Evolutionary conservation across 139 green algal genomes (phyloP).

Genomic region (Astrephomene gubernaculifera): DNA sequence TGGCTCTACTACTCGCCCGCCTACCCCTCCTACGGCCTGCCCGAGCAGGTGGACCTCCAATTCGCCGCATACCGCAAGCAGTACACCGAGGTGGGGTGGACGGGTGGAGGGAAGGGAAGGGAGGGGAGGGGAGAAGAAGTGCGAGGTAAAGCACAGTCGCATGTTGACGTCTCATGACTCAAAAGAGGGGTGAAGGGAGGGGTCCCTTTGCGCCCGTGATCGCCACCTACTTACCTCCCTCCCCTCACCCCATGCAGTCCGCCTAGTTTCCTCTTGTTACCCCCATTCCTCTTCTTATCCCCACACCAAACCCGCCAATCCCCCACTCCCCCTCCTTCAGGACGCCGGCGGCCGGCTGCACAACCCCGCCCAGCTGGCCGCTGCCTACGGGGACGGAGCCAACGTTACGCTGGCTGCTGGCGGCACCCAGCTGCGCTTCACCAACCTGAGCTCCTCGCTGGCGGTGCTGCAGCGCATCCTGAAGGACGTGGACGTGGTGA

Average conservation of each 20-base stretch:
- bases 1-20: slow-evolving; percentile 38
- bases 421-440: neutral
- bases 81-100: slow-evolving; percentile 1
- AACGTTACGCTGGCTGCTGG: neutral
- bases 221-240: too few species aligned
- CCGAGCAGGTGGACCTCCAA: slow-evolving; percentile 2
- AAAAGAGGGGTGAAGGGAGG: too few species aligned
- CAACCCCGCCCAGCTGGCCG: slow-evolving; percentile 37
- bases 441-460: neutral
- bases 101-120: too few species aligned
- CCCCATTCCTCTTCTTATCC: too few species aligned
- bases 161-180: too few species aligned
- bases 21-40: neutral
- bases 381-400: neutral
- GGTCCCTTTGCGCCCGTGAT: too few species aligned
- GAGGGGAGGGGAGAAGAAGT: neutral
- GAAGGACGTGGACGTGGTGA: slow-evolving; percentile 67
- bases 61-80: neutral
- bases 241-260: too few species aligned
- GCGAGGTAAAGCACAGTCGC: too few species aligned
- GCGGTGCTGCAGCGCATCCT: slow-evolving; percentile 44
- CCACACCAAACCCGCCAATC: neutral
- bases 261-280: too few species aligned
- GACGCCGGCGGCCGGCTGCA: slow-evolving; percentile 65
- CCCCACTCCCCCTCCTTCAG: neutral